phyloP scores from a whole-genome alignment of 2,329 filamentous ascomycete species.

The Fusarium stilboides region DNA sequence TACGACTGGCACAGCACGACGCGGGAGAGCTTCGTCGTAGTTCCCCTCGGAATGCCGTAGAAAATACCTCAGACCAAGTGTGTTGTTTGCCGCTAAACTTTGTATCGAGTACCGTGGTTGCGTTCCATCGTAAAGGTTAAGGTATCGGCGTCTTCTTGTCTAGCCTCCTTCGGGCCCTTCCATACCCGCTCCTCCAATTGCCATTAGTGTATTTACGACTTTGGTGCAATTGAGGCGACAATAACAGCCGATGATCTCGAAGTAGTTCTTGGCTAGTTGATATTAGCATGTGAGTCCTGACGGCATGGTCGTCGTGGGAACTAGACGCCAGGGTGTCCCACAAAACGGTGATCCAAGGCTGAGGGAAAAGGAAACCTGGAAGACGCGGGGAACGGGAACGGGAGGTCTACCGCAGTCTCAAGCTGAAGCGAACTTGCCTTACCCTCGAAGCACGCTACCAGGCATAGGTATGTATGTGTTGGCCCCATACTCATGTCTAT shows the following conservation, averaged over 20 bases:
- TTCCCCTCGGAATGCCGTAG: constrained; percentile 10
- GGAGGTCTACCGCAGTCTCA: constrained; percentile 17
- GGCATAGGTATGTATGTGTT: constrained; percentile 15
- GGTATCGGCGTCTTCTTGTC: constrained; percentile 1
- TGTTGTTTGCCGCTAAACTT: background rate
- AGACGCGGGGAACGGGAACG: constrained; percentile 35
- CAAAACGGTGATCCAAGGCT: constrained; percentile 15
- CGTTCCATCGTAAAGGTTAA: constrained; percentile 1
- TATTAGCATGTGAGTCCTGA: constrained; percentile 7
- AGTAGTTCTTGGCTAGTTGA: background rate
- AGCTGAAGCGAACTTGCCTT: constrained; percentile 33
- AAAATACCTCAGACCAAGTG: constrained; percentile 28
- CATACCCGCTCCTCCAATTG: constrained; percentile 39
- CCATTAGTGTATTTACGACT: constrained; percentile 14
- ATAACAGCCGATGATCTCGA: constrained; percentile 19
- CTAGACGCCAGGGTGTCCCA: constrained; percentile 17
- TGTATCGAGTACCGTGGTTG: constrained; percentile 22
- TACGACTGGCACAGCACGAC: background rate
- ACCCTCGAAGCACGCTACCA: constrained; percentile 16
- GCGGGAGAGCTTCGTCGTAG: background rate
- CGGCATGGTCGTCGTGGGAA: constrained; percentile 24
- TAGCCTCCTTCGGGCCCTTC: constrained; percentile 31
- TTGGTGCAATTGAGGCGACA: constrained; percentile 9
- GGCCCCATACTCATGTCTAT: constrained; percentile 3
- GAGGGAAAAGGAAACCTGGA: constrained; percentile 20